Base-by-base conservation (phyloP, 257 asterid species). In the Voacanga thouarsii region DNA sequence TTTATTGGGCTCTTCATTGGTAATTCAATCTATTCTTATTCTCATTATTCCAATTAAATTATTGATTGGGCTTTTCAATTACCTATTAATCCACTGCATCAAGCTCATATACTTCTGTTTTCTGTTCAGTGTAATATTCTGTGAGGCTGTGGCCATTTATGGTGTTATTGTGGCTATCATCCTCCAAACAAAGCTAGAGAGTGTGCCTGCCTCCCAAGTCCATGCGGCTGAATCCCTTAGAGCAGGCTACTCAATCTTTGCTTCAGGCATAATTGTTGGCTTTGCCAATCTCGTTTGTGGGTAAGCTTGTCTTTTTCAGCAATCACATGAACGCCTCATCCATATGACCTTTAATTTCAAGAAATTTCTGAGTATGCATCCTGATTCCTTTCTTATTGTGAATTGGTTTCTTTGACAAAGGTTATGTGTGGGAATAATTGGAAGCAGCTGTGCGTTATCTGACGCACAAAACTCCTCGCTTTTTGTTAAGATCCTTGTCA, bases 151-250 rank as follows among this genome's bases (percentile, higher is more conserved):
- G 28, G 99, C 99, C 53, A 95, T 95, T 78, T 95, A 95, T 85
- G 99, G 99, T 78, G 99, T 95, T 80, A 95, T 93, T 43, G 99
- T 93, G 87, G 99, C 99, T 11, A 96, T 96, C 85, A 96, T 96
- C 85, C 99, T 96, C 82, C 99, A 96, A 88, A 96, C 99, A 51
- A 96, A 96, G 90, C 89, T 96, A 74, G 97, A 93, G 87, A 92
- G 88, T 88, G 99, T 96, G 39, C 94, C 99, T 65, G 15, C 89
- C 59, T 83, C 93, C 12, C 88, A 80, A 85, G 88, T 93, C 26
- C 84, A 92, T 75, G 97, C 87, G 59, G 86, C 98, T 18, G 99
- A 96, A 81, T 92, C 99, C 84, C 88, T 96, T 37, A 88, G 98
- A 84, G 99, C 99, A 71, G 99, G 99, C 77, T 96, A 96, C 77